Evolutionary conservation across 192 early-diverging fungal genomes (phyloP).

Genomic region (Dimargaris xerosporica): DNA sequence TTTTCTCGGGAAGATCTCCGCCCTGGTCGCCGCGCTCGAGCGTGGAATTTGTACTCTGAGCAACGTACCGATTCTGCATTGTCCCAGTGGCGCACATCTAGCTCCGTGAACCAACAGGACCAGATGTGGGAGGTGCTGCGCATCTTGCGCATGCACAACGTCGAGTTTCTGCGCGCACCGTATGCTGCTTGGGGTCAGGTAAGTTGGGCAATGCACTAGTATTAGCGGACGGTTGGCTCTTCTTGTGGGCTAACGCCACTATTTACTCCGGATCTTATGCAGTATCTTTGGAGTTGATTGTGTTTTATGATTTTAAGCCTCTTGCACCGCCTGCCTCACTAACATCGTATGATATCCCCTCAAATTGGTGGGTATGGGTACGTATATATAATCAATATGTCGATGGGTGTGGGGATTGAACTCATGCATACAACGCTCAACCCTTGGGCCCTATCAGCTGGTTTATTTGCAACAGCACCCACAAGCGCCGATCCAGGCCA

Average conservation of each 20-base stretch:
- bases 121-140: slow-evolving; percentile 47
- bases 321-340: no score
- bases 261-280: no score
- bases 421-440: no score
- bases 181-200: slow-evolving; percentile 54
- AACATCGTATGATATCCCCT: no score
- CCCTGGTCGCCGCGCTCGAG: slow-evolving; percentile 37
- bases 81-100: slow-evolving; percentile 34
- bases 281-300: no score
- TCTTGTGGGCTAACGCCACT: no score
- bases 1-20: slow-evolving; percentile 47
- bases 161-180: slow-evolving; percentile 65
- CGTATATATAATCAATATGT: no score
- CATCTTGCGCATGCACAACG: slow-evolving; percentile 44
- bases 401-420: no score
- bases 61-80: slow-evolving; percentile 40
- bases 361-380: no score
- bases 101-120: slow-evolving; percentile 41
- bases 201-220: no score
- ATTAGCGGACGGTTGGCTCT: no score
- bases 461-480: slow-evolving; percentile 55
- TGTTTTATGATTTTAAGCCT: no score
- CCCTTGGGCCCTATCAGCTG: slow-evolving; percentile 24
- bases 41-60: slow-evolving; percentile 53
- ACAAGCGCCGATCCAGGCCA: slow-evolving; percentile 47